A percentile compares a stretch with the other conserved stretches of the same genome.
phyloP scores from a whole-genome alignment of 192 early-diverging fungal genomes.

The Chytriomyces confervae region DNA sequence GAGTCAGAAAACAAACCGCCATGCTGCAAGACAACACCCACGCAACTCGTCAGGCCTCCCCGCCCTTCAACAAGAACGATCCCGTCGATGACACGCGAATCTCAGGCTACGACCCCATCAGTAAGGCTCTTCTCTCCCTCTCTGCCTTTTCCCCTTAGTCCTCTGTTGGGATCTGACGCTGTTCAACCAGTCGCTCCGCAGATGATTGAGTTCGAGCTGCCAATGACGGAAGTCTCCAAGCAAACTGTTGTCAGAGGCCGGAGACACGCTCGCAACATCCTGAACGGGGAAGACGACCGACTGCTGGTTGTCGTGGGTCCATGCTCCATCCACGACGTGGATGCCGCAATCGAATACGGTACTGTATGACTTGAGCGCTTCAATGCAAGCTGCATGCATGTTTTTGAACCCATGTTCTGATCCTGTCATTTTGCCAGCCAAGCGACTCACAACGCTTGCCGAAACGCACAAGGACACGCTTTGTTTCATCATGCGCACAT shows the following conservation, averaged over 20 bases:
- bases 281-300: conserved; percentile 83
- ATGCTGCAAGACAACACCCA: neutral
- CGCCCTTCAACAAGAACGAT: conserved; percentile 7
- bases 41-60: neutral
- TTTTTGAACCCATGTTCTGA: conserved; percentile 11
- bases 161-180: neutral
- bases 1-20: neutral
- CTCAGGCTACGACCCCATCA: conserved; percentile 22
- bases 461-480: conserved; percentile 77
- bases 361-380: conserved; percentile 31
- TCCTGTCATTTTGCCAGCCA: conserved; percentile 29
- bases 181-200: conserved; percentile 69
- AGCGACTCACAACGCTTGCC: conserved; percentile 58
- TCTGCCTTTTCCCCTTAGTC: neutral
- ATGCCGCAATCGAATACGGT: conserved; percentile 86
- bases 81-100: conserved; percentile 30
- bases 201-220: conserved; percentile 81
- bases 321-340: conserved; percentile 93
- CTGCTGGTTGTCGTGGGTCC: conserved; percentile 92
- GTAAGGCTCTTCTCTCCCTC: neutral
- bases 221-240: conserved; percentile 45
- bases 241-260: conserved; percentile 46
- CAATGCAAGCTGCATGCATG: neutral
- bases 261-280: conserved; percentile 65
- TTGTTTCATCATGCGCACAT: conserved; percentile 91